Evolutionary conservation across 306 rosid species (phyloP).

Genomic region (Gleditsia sinensis): DNA sequence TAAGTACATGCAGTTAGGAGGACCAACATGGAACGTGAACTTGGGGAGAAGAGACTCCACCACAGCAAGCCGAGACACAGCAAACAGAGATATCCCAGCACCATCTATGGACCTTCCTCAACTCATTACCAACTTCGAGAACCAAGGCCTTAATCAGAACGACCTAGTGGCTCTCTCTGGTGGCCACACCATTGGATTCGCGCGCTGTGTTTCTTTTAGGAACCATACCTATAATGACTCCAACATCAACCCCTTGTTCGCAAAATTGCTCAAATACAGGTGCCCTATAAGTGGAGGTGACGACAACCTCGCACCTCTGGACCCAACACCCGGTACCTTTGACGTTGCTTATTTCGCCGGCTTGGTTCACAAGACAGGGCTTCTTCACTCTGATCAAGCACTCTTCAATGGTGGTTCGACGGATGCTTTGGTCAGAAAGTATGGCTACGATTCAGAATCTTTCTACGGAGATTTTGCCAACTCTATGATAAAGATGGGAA

Average conservation of each 20-base stretch:
- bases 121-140: constrained; percentile 39
- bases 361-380: constrained; percentile 19
- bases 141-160: constrained; percentile 43
- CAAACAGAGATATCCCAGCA: constrained; percentile 36
- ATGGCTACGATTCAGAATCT: neutral
- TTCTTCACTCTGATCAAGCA: constrained; percentile 32
- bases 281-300: constrained; percentile 30
- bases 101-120: constrained; percentile 32
- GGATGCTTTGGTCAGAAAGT: constrained; percentile 8
- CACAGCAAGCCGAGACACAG: constrained; percentile 39
- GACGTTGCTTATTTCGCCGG: neutral
- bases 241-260: constrained; percentile 36
- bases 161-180: constrained; percentile 47
- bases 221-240: constrained; percentile 36
- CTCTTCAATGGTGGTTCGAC: constrained; percentile 26
- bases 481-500: constrained; percentile 35
- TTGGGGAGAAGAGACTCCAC: constrained; percentile 55
- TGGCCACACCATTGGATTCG: constrained; percentile 47
- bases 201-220: constrained; percentile 30
- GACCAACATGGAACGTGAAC: constrained; percentile 45
- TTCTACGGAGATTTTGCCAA: constrained; percentile 17
- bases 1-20: constrained; percentile 46
- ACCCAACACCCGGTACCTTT: neutral
- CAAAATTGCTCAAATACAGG: neutral
- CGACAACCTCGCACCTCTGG: constrained; percentile 28